Evolutionary conservation across 768 basidiomycete genomes (phyloP), one percentile per base, ranked within the genome.

Genomic region (Agaricus subrufescens): DNA sequence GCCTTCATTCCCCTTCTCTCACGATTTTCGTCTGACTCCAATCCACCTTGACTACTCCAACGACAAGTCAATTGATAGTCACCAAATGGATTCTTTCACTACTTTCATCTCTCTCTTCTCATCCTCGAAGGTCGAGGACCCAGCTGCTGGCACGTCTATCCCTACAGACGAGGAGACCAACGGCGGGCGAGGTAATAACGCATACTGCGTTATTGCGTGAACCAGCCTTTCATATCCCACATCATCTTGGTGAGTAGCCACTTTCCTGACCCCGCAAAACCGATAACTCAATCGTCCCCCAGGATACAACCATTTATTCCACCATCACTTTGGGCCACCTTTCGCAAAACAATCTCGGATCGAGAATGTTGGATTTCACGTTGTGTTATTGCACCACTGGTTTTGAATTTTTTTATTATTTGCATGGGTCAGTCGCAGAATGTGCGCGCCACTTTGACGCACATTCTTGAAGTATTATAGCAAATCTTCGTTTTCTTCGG

Each of bases 151-250:
- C 52, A 54, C 57, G 43, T 53, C 57, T 26, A 31, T 62, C 45
- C 62, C 64, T 23, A 49, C 59, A 3, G 54, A 62, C 52, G 61
- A 65, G 54, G 66, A 67, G 46, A 59, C 52, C 9, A 52, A 42
- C 12, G 60, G 62, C 19, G 50, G 58, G 9, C 5, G 26, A 6
- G 57, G 50, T 43, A 56, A 58, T 27, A 60, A 57, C 40, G 54
- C 50, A 46, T 66, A 63, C 60, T 66, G 65, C 52, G 58, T 62
- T 42, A 57, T 66, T 52, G 65, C 63, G 9, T 66, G 46, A 66
- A 8, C 2, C 44, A 4, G 2, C 44, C 46, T 3, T 25, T 37
- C n/a, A 31, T 6, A 19, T 26, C 31, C 11, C 43, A 45, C 26
- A 19, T 23, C 19, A 37, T 45, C 34, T 45, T 46, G 52, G 52